Evolutionary conservation across 2,329 filamentous ascomycete genomes (phyloP).

Genomic region (Pyrenochaeta sp.): DNA sequence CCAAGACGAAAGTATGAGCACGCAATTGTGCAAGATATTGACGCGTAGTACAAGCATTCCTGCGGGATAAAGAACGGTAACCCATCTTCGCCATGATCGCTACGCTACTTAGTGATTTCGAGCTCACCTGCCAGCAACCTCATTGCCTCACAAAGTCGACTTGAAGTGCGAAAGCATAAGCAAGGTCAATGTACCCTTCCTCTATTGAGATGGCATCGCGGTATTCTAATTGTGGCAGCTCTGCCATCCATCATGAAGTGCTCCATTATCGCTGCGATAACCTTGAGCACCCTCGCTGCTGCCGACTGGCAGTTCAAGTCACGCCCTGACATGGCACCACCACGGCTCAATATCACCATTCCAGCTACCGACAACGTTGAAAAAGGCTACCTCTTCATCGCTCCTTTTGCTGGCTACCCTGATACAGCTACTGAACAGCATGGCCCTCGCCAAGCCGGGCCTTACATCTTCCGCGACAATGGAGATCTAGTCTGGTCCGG

Average conservation of each 20-base stretch:
- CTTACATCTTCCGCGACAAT: constrained; percentile 65
- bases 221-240: constrained; percentile 3
- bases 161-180: constrained; percentile 17
- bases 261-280: constrained; percentile 4
- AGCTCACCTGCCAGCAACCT: neutral
- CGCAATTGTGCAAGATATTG: constrained; percentile 15
- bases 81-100: constrained; percentile 2
- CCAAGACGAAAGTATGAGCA: constrained; percentile 9
- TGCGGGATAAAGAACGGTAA: constrained; percentile 1
- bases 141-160: constrained; percentile 1
- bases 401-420: constrained; percentile 41
- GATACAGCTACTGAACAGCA: constrained; percentile 43
- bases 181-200: constrained; percentile 30
- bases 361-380: constrained; percentile 52
- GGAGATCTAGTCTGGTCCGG: constrained; percentile 68
- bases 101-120: neutral
- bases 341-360: constrained; percentile 57
- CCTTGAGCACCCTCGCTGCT: constrained; percentile 40
- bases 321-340: constrained; percentile 57
- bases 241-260: constrained; percentile 21
- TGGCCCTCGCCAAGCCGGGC: constrained; percentile 61
- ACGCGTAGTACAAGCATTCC: constrained; percentile 6
- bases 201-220: constrained; percentile 6
- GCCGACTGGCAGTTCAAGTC: constrained; percentile 62
- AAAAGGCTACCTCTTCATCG: constrained; percentile 57